A percentile compares a stretch with the other conserved stretches of the same genome.
phyloP scores from a whole-genome alignment of 2,329 filamentous ascomycete species.

The Exophiala sp. region DNA sequence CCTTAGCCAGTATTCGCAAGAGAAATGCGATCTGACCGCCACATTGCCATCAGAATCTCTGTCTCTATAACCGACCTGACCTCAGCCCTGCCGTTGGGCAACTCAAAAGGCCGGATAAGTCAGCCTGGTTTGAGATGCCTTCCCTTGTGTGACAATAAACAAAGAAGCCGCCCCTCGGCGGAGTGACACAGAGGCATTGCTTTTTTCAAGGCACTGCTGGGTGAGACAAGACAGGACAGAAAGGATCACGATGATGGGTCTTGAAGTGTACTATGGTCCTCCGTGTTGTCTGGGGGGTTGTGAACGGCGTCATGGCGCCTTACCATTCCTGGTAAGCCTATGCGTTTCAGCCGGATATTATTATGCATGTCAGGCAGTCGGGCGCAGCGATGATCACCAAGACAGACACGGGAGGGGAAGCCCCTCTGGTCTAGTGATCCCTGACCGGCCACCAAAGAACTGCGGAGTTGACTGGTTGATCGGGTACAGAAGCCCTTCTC shows the following conservation, averaged over 20 bases:
- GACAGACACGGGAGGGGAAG: constrained; percentile 15
- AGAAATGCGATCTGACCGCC: constrained; percentile 1
- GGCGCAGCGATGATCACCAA: constrained; percentile 20
- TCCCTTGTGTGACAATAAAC: not conserved
- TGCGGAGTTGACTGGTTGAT: constrained; percentile 1
- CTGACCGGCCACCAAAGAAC: not conserved
- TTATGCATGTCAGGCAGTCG: constrained; percentile 24
- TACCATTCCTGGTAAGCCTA: constrained; percentile 16
- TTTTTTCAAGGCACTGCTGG: not conserved
- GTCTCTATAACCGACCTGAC: not conserved
- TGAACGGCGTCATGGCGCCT: not conserved
- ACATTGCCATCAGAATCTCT: not conserved
- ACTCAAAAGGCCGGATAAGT: not conserved
- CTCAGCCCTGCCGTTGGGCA: not conserved
- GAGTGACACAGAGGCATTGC: not conserved
- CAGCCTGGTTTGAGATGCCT: not conserved
- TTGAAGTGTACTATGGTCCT: not conserved
- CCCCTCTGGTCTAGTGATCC: not conserved
- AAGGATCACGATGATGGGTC: not conserved
- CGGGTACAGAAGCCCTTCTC: too few species aligned
- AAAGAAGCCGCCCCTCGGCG: not conserved
- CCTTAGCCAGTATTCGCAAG: not conserved
- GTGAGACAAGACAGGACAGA: not conserved
- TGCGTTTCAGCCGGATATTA: constrained; percentile 10
- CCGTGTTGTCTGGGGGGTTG: not conserved